Evolutionary conservation across 306 rosid species (phyloP).

Genomic region (Vigna hirtella): DNA sequence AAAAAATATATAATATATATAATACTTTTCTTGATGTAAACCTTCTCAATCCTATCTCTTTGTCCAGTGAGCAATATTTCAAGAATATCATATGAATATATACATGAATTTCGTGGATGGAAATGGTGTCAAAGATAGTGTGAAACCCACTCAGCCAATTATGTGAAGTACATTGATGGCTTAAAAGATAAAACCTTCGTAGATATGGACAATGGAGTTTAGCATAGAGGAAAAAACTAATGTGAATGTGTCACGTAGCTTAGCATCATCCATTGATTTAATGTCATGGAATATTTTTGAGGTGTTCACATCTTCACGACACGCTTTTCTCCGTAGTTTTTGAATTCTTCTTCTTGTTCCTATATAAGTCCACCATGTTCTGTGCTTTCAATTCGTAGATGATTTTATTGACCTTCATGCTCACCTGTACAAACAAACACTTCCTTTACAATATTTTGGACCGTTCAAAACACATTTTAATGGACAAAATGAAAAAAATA

Average conservation of each 20-base stretch:
- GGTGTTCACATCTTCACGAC: constrained; percentile 19
- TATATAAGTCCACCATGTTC: constrained; percentile 34
- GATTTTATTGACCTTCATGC: constrained; percentile 40
- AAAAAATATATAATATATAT: background rate
- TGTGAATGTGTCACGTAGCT: constrained; percentile 4
- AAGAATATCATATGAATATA: background rate
- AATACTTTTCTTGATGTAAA: background rate
- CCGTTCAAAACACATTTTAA: background rate
- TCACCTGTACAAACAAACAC: constrained; percentile 34
- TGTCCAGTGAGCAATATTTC: constrained; percentile 29
- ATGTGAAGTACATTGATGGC: background rate
- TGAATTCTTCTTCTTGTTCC: constrained; percentile 30
- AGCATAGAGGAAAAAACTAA: background rate
- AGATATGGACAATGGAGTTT: constrained; percentile 15
- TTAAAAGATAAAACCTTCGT: background rate
- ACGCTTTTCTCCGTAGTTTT: constrained; percentile 3
- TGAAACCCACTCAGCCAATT: background rate
- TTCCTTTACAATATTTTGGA: constrained; percentile 27
- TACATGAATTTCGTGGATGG: constrained; percentile 6
- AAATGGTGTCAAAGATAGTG: constrained; percentile 22
- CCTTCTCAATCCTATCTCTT: constrained; percentile 11
- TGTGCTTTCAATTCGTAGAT: constrained; percentile 10
- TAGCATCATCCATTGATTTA: background rate
- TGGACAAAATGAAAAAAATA: too few relatives aligned
- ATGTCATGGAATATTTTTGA: background rate